phyloP scores from a whole-genome alignment of 164 flowering plant species.

The Vitis rotundifolia region DNA sequence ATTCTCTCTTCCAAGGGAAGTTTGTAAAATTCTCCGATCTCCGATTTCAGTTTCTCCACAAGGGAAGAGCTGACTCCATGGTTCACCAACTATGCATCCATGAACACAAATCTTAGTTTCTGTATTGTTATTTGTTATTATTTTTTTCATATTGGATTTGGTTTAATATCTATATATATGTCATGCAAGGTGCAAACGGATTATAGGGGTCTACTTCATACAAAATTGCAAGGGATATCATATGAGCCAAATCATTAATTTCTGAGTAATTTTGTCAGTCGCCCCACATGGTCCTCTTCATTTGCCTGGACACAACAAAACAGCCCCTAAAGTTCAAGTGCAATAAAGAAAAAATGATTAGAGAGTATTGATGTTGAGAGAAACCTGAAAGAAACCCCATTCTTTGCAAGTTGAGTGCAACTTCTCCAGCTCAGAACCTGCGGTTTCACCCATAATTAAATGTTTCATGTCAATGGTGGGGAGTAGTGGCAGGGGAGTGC shows the following conservation, averaged over 20 bases:
- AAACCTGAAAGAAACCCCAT: conserved; percentile 56
- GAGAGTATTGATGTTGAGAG: background rate
- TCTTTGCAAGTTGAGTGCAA: conserved; percentile 43
- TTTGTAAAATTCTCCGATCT: conserved; percentile 28
- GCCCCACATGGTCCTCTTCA: no score
- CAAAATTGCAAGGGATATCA: no score
- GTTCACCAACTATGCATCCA: conserved; percentile 31
- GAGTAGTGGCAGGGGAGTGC: background rate
- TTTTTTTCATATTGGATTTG: no score
- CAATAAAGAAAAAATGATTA: no score
- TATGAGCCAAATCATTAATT: no score
- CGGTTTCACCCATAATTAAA: conserved; percentile 5
- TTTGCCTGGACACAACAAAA: no score
- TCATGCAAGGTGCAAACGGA: no score
- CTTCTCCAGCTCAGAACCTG: conserved; percentile 25
- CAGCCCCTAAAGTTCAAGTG: no score
- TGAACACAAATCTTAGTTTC: background rate
- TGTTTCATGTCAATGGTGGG: conserved; percentile 25
- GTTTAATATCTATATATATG: no score
- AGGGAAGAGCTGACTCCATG: conserved; percentile 37
- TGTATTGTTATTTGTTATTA: background rate
- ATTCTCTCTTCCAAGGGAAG: conserved; percentile 43
- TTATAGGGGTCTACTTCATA: no score
- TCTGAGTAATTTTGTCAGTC: no score
- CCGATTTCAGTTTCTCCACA: conserved; percentile 34